Percentiles rank a stretch among this genome's conserved stretches.
These are phyloP conservation scores for Trichoderma harzianum DNA, from an alignment of 2,329 filamentous ascomycete species.

Conservation along the genomic window DNA sequence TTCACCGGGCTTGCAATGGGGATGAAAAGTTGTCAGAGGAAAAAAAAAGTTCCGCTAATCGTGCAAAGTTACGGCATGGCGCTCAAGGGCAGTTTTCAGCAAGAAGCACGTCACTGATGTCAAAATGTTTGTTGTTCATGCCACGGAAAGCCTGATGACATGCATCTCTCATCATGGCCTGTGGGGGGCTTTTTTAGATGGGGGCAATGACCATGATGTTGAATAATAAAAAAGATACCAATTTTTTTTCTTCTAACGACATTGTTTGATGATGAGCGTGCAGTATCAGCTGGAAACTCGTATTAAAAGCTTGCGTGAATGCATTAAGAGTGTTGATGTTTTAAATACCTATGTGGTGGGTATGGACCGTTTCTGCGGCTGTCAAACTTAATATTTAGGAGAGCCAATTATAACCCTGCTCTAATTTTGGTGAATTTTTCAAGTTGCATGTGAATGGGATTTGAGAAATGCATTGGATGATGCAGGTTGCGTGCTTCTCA, in stretches of 20 bases:
- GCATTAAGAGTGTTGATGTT: background rate
- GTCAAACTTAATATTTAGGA: background rate
- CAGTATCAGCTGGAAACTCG: background rate
- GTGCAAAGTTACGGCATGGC: background rate
- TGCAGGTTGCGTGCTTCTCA: background rate
- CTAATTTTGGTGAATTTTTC: background rate
- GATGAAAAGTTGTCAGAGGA: background rate
- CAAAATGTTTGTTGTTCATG: background rate
- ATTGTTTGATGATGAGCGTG: background rate
- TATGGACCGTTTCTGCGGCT: background rate
- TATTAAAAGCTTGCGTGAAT: background rate
- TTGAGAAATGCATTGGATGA: background rate
- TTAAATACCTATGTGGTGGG: background rate
- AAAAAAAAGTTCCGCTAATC: background rate
- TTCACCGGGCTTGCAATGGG: background rate
- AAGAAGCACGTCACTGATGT: background rate
- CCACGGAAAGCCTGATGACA: background rate
- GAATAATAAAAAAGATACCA: conserved; percentile 14
- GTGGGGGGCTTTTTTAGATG: background rate
- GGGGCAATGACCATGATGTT: background rate
- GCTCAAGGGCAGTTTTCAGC: background rate
- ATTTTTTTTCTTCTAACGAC: background rate
- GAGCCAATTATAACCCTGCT: background rate
- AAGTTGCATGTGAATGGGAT: background rate
- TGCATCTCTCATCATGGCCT: background rate